A percentile compares a stretch with the other conserved stretches of the same genome.
Conservation (phyloP, 2,329 filamentous ascomycete genomes). For the Botrytis cinerea region DNA sequence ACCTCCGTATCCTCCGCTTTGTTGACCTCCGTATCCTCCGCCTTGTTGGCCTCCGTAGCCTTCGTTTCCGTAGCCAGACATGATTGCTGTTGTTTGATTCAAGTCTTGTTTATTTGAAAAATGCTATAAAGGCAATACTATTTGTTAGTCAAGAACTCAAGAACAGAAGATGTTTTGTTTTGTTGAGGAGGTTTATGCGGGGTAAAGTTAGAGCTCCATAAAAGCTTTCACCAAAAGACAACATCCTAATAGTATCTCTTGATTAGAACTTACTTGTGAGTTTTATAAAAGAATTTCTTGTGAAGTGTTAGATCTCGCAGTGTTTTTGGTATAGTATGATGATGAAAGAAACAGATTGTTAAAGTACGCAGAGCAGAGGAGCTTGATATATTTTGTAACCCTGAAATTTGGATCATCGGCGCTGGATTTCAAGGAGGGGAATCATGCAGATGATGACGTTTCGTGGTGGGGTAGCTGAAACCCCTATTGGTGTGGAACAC, state of each 20-base stretch:
- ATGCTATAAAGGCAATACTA: neutral
- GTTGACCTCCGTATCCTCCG: slow-evolving; percentile 22
- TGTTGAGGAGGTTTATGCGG: slow-evolving; percentile 16
- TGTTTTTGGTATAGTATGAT: neutral
- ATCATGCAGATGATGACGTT: slow-evolving; percentile 19
- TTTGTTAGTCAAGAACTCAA: neutral
- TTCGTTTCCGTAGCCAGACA: slow-evolving; percentile 28
- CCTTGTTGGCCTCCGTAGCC: slow-evolving; percentile 22
- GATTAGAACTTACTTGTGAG: neutral
- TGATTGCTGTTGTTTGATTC: slow-evolving; percentile 16
- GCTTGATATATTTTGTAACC: neutral
- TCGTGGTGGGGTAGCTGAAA: slow-evolving; percentile 15
- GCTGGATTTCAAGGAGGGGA: slow-evolving; percentile 14
- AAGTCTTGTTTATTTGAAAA: neutral
- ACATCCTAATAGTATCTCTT: neutral
- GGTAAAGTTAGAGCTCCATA: neutral
- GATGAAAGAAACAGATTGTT: neutral
- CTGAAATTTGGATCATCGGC: neutral
- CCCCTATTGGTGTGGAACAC: slow-evolving; percentile 3
- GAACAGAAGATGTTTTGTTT: neutral
- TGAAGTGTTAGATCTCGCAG: neutral
- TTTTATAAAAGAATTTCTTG: neutral
- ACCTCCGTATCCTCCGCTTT: slow-evolving; percentile 22
- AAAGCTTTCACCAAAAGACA: neutral
- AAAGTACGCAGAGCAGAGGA: neutral